These are phyloP conservation scores for Dactylis glomerata DNA, from an alignment of 176 grass and related monocot genomes.

Conservation along the genomic window DNA sequence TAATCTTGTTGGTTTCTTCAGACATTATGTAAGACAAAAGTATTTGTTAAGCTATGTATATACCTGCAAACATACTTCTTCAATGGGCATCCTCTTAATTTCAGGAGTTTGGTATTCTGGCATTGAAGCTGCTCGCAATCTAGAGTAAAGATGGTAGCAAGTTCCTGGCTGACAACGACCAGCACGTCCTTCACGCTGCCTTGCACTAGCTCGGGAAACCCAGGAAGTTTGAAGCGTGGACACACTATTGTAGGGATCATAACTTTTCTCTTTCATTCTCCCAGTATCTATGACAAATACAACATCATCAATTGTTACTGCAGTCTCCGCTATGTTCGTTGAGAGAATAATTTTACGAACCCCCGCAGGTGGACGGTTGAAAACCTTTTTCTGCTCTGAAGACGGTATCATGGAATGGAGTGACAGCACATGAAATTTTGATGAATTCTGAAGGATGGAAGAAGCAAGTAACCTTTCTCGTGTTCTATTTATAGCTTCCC, in stretches of 20 bases:
- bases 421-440: constrained; percentile 69
- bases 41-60: constrained; percentile 22
- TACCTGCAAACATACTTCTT: constrained; percentile 96
- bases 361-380: constrained; percentile 56
- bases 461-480: constrained; percentile 74
- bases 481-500: constrained; percentile 96
- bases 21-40: constrained; percentile 14
- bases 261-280: constrained; percentile 98
- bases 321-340: constrained; percentile 96
- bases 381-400: constrained; percentile 88
- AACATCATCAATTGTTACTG: constrained; percentile 96
- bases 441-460: constrained; percentile 58
- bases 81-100: constrained; percentile 97
- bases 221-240: constrained; percentile 94
- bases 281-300: constrained; percentile 95
- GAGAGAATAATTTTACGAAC: constrained; percentile 97
- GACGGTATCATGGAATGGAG: constrained; percentile 97
- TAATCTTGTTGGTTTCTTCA: constrained; percentile 14
- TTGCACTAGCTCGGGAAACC: constrained; percentile 93
- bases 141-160: constrained; percentile 96
- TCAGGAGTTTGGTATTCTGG: constrained; percentile 84
- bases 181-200: constrained; percentile 82
- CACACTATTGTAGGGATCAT: constrained; percentile 97
- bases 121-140: constrained; percentile 69
- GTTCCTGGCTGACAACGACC: constrained; percentile 90